Conservation (phyloP, 306 rosid species). For the Pyrus bretschneideri region DNA sequence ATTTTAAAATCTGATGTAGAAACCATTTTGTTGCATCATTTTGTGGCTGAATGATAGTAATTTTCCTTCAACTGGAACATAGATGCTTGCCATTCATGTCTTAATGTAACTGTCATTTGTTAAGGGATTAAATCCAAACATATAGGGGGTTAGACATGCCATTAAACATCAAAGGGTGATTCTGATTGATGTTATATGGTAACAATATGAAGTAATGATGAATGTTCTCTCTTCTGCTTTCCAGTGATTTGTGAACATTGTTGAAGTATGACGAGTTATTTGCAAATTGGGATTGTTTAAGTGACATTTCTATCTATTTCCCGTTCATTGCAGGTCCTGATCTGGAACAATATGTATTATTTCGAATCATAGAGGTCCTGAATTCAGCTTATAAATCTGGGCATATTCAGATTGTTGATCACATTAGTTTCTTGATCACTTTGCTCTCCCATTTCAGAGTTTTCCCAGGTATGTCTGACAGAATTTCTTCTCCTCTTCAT, state of each 20-base stretch:
- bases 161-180: background rate
- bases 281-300: background rate
- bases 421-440: conserved; percentile 59
- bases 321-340: conserved; percentile 50
- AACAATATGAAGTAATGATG: background rate
- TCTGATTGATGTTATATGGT: background rate
- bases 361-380: conserved; percentile 56
- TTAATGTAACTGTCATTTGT: background rate
- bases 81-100: background rate
- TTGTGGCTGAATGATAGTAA: background rate
- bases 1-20: background rate
- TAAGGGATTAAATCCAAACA: background rate
- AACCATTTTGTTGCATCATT: background rate
- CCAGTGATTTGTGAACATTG: background rate
- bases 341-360: conserved; percentile 44
- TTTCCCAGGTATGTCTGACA: conserved; percentile 44
- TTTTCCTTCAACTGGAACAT: background rate
- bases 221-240: background rate
- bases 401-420: conserved; percentile 45
- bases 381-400: conserved; percentile 59
- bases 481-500: conserved; percentile 1
- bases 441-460: conserved; percentile 52
- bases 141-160: background rate
- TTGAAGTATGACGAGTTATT: background rate
- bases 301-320: conserved; percentile 5